Evolutionary conservation across 345 rosid species (phyloP), one percentile per base, ranked within the genome.

Genomic region (Syzygium oleosum): DNA sequence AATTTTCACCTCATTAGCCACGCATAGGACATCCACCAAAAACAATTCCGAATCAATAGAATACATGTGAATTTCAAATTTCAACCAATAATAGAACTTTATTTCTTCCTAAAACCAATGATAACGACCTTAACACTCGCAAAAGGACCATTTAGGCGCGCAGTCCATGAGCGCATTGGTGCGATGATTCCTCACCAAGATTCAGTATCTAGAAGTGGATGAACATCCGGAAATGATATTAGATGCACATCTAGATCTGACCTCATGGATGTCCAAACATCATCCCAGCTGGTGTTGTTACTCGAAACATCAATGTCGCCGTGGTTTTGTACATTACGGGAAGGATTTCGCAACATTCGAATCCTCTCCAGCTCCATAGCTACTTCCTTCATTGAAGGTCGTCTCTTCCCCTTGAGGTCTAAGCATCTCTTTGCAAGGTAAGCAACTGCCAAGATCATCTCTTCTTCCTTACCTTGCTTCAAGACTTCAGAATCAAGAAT

Each of bases 341-440:
- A 25, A 77, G 34, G 22, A n/a, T 19, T 12, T 6, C n/a, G n/a
- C 19, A 17, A 27, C 85, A 31, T 46, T 27, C 22, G 11, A 16
- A 88, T 65, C 22, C 87, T 52, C 58, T 15, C 89, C 52, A 88
- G 41, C 65, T 65, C 89, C 51, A 68, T 68, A 8, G 77, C 77
- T 9, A 85, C 87, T 85, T 88, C 89, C 77, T 79, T 73, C 87
- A 85, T 88, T 4, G 85, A 51, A 31, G 86, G 86, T 41, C 52
- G 61, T 3, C 27, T 85, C 49, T 27, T 55, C 51, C 86, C 86
- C 53, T 41, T 55, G 25, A 85, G 34, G 38, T 85, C 49, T 38
- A 85, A 34, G 68, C 86, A 85, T 85, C 86, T 85, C 55, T 46
- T 53, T 85, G 89, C 89, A 84, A 88, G 51, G 38, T 68, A 56